Percentiles rank a stretch among this genome's conserved stretches.
These are phyloP conservation scores for Cucurbita maxima DNA, from an alignment of 306 rosid species.

Conservation along the genomic window DNA sequence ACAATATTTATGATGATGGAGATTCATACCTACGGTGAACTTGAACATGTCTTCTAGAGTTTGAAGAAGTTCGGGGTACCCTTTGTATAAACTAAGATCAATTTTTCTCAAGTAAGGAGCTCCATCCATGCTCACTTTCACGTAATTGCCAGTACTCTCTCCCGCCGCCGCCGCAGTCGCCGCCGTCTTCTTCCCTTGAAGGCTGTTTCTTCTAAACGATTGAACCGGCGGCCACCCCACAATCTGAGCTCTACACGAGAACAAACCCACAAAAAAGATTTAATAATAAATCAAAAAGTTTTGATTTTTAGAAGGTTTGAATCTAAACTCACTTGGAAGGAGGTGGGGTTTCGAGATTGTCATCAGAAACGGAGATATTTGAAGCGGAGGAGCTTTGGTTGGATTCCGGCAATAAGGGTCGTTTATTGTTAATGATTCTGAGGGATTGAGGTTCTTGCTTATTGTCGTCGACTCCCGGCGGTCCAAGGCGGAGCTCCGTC, in stretches of 20 bases:
- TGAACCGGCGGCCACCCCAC: conserved; percentile 93
- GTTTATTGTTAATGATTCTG: background rate
- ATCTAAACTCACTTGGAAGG: conserved; percentile 1
- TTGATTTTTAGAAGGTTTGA: background rate
- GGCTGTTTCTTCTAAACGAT: conserved; percentile 54
- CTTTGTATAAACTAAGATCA: conserved; percentile 46
- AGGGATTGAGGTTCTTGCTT: background rate
- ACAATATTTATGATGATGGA: too few species aligned
- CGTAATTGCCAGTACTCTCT: conserved; percentile 44
- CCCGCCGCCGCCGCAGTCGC: conserved; percentile 9
- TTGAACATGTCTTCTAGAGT: conserved; percentile 70
- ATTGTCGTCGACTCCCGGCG: background rate
- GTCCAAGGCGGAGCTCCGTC: conserved; percentile 7
- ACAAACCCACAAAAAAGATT: background rate
- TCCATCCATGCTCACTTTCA: conserved; percentile 94
- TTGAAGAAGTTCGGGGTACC: conserved; percentile 50
- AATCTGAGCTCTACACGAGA: conserved; percentile 50
- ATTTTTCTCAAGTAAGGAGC: conserved; percentile 92
- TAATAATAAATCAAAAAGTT: background rate
- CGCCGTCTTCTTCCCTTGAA: conserved; percentile 21
- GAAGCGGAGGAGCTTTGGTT: background rate
- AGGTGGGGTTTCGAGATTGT: background rate
- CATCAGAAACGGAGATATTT: background rate
- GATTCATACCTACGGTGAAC: conserved; percentile 39
- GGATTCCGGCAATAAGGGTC: background rate